Base-by-base conservation (phyloP, 306 rosid species). In the Vigna reflexopilosa region DNA sequence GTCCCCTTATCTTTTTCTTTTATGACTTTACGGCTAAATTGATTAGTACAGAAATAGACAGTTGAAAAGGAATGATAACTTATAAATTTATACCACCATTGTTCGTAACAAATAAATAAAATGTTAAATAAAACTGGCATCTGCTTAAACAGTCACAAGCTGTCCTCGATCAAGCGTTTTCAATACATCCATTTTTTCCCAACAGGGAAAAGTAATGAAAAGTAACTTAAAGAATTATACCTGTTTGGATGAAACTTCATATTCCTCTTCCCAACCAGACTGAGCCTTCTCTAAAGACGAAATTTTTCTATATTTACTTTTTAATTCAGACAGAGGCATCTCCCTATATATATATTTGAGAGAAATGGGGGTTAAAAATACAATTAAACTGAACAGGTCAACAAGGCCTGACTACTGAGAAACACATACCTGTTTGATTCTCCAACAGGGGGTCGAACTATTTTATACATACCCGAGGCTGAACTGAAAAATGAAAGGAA, bases 361-460 rank as follows among this genome's bases (percentile, higher is more conserved):
- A 49, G 57, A 59, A 58, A 68, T 63, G 45, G 71, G 32, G 66
- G n/a, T 62, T 68, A 70, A 77, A 30, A 80, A 50, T 49, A 54
- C 38, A 81, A 52, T 32, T 52, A 71, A 67, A 56, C 28, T 48
- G 73, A 78, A 72, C 26, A 69, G 49, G 56, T 50, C 75, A 54
- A 62, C 15, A 54, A 79, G 75, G 57, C 22, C 17, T 15, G 44
- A 74, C 24, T 73, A 85, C 70, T 48, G 66, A 45, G 47, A 65
- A 64, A 40, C 55, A 75, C 73, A 77, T 90, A 96, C 99, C 98
- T 87, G 57, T 84, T 59, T 13, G 99, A 93, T 91, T 95, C 99
- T 80, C 99, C 98, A 87, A 93, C 96, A 6, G 97, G 93, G 15
- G 99, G 99, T 9, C 99, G 99, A 57, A 95, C 96, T 77, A 86